Evolutionary conservation across 1,284 basidiomycete genomes (phyloP), one percentile per base, ranked within the genome.

Genomic region (Macrocystidia cucumis): DNA sequence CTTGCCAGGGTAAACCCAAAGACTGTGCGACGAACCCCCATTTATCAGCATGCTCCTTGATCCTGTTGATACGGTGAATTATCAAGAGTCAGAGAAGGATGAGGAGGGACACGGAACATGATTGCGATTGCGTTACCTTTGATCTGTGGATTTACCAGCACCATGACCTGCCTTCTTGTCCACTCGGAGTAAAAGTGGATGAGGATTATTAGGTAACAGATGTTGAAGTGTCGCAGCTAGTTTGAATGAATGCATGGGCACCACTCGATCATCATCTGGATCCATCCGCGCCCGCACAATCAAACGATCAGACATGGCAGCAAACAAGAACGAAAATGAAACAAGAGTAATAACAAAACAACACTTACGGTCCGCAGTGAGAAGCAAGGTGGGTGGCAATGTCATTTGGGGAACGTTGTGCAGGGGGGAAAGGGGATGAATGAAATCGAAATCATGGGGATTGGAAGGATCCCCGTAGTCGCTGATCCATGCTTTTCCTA

Each of bases 391-490:
- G 0, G 87, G 76, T 1, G 87, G 87, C 23, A 86, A 62, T 1
- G 65, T 56, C 47, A 78, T 63, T 21, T 59, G 63, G 24, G 77
- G 69, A 11, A 89, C 64, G 44, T 83, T 88, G 55, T 90, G 86
- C 28, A 89, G 46, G 0, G 87, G 86, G 9, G 86, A 88, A 42
- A 84, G 72, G 1, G 78, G 78, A 49, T 76, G 67, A 47, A 90
- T 84, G 59, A 86, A 89, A 59, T 90, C 87, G 47, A 90, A 90
- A 46, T 85, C 84, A 11, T 78, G 62, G 2, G 83, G 63, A 38
- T 78, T 63, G 44, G 82, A 73, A 3, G 88, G 83, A 50, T 88
- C 65, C n/a, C 88, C 88, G 47, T 82, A 91, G 56, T 91, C 89
- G 13, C 78, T 72, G 2, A 67, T 74, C 90, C 89, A 92, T 1